Conservation (phyloP, 495 filamentous ascomycete species). For the Evansstolkia leycettana region DNA sequence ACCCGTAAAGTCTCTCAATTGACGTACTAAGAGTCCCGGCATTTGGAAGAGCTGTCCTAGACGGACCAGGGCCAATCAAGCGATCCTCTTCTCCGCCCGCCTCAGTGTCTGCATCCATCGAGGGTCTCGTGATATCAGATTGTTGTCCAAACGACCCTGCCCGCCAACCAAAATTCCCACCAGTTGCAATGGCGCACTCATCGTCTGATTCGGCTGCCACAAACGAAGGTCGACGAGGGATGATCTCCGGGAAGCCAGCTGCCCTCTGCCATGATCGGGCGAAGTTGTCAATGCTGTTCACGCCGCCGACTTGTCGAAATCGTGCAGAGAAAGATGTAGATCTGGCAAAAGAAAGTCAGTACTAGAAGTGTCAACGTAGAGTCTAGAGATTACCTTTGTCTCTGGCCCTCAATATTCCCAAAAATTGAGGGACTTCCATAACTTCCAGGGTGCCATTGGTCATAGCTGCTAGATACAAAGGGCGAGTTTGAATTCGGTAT, state of each 20-base stretch:
- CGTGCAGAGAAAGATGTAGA: slow-evolving; percentile 61
- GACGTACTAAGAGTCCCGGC: slow-evolving; percentile 34
- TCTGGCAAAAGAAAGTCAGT: slow-evolving; percentile 5
- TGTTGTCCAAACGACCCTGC: slow-evolving; percentile 15
- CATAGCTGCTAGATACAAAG: not conserved
- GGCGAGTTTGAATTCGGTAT: not conserved
- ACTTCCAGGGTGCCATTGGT: not conserved
- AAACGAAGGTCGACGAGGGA: slow-evolving; percentile 63
- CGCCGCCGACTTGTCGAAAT: slow-evolving; percentile 71
- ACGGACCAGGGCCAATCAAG: slow-evolving; percentile 5
- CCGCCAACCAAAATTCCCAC: slow-evolving; percentile 13
- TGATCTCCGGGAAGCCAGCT: slow-evolving; percentile 74
- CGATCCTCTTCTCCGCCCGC: slow-evolving; percentile 11
- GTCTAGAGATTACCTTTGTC: not conserved
- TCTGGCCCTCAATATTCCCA: not conserved
- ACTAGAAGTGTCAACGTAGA: no score
- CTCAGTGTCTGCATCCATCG: slow-evolving; percentile 12
- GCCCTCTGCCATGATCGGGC: slow-evolving; percentile 89
- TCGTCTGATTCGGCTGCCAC: slow-evolving; percentile 41
- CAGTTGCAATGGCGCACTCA: slow-evolving; percentile 23
- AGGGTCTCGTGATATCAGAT: no score
- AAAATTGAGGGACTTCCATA: not conserved
- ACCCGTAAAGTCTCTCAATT: slow-evolving; percentile 57
- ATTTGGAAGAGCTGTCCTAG: slow-evolving; percentile 10
- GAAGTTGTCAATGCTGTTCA: slow-evolving; percentile 91